These are phyloP conservation scores for Penicillium atrosanguineum DNA, from an alignment of 495 filamentous ascomycete species.

Conservation along the genomic window DNA sequence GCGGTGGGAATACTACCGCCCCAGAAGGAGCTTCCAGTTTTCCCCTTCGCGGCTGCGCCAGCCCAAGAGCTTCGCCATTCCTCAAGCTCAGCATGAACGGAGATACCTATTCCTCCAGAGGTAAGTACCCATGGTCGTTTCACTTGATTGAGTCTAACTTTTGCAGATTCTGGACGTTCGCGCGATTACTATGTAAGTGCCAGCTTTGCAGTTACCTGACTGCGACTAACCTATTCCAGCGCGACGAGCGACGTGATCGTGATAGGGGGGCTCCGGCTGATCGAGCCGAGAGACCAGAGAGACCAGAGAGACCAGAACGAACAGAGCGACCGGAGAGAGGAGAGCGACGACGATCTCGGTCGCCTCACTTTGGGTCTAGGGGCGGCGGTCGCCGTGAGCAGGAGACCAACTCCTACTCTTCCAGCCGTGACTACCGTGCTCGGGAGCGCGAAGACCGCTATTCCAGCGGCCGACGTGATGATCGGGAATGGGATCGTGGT, in stretches of 20 bases:
- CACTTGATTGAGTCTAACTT: constrained; percentile 16
- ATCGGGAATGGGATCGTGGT: constrained; percentile 52
- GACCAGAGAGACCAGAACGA: constrained; percentile 36
- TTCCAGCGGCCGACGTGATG: constrained; percentile 43
- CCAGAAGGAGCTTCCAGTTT: constrained; percentile 22
- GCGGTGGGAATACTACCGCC: constrained; percentile 28
- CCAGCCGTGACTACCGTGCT: constrained; percentile 85
- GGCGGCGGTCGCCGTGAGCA: constrained; percentile 56
- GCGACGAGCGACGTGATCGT: constrained; percentile 52
- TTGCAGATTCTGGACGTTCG: constrained; percentile 62
- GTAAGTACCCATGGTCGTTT: constrained; percentile 39
- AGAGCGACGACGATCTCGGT: constrained; percentile 71
- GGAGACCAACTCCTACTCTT: constrained; percentile 85
- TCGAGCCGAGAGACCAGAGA: constrained; percentile 29
- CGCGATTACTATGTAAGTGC: constrained; percentile 70
- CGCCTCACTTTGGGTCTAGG: constrained; percentile 65
- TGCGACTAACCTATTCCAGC: constrained; percentile 40
- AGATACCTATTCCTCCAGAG: constrained; percentile 79
- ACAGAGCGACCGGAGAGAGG: constrained; percentile 21
- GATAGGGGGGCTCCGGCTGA: constrained; percentile 36
- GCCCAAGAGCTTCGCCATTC: constrained; percentile 18
- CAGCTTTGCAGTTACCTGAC: constrained; percentile 12
- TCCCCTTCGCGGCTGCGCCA: constrained; percentile 25
- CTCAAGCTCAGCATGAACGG: constrained; percentile 71
- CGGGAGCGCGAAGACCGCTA: constrained; percentile 80